Conservation (phyloP, 495 filamentous ascomycete species). For the Hypoxylon lenormandii region DNA sequence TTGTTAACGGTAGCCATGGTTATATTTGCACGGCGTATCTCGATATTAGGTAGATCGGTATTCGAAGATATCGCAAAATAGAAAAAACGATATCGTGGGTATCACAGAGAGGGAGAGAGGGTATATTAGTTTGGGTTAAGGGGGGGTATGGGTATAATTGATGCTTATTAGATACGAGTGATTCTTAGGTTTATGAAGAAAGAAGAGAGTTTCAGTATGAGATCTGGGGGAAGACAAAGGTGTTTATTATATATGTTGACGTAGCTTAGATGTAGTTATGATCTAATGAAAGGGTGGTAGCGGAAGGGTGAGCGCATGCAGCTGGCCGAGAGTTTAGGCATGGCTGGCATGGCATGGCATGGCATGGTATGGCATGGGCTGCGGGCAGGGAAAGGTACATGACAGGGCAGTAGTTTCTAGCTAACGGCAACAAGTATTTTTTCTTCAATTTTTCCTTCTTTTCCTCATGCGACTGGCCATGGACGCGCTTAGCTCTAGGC, state of each 20-base stretch:
- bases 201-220: neutral
- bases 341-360: no score
- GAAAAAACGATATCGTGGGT: slow-evolving; percentile 15
- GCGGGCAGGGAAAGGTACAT: slow-evolving; percentile 18
- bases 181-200: slow-evolving; percentile 11
- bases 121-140: slow-evolving; percentile 5
- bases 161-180: neutral
- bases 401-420: neutral
- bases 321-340: slow-evolving; percentile 9
- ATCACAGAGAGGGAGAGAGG: slow-evolving; percentile 17
- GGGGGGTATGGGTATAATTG: slow-evolving; percentile 21
- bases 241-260: slow-evolving; percentile 44
- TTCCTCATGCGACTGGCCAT: slow-evolving; percentile 1
- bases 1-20: slow-evolving; percentile 68
- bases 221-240: slow-evolving; percentile 28
- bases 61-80: slow-evolving; percentile 11
- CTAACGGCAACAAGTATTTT: slow-evolving; percentile 10
- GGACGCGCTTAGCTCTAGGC: slow-evolving; percentile 14
- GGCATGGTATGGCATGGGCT: neutral
- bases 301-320: slow-evolving; percentile 37
- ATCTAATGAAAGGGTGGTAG: slow-evolving; percentile 30
- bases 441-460: neutral
- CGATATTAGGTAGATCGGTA: slow-evolving; percentile 14
- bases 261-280: slow-evolving; percentile 40
- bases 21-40: slow-evolving; percentile 18